Evolutionary conservation across 2,329 filamentous ascomycete genomes (phyloP).

Genomic region (Sporothrix pallida): DNA sequence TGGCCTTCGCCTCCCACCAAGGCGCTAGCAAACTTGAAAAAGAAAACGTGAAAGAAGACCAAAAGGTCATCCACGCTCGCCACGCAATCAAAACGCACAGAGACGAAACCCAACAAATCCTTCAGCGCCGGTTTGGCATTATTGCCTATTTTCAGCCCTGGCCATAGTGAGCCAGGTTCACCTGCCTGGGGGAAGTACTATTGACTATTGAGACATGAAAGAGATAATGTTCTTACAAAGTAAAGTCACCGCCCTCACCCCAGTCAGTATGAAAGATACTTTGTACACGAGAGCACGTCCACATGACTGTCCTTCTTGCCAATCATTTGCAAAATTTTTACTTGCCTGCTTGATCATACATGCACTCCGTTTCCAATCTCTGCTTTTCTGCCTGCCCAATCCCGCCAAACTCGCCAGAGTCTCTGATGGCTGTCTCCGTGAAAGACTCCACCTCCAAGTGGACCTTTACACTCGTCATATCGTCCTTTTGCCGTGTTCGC

Average conservation of each 20-base stretch:
- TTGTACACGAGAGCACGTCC: slow-evolving; percentile 24
- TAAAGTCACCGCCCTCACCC: neutral
- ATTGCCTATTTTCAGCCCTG: slow-evolving; percentile 14
- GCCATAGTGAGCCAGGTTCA: neutral
- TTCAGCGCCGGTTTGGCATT: neutral
- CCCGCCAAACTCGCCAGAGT: neutral
- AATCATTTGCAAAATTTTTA: neutral
- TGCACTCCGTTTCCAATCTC: neutral
- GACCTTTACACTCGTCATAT: neutral
- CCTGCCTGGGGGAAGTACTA: neutral
- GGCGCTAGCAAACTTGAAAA: slow-evolving; percentile 11
- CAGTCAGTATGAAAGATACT: slow-evolving; percentile 20
- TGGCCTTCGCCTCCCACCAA: slow-evolving; percentile 1
- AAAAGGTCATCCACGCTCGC: neutral
- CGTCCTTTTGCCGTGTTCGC: slow-evolving; percentile 5
- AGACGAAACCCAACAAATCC: slow-evolving; percentile 11
- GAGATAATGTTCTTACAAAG: slow-evolving; percentile 6
- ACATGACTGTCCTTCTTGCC: neutral
- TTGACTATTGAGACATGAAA: neutral
- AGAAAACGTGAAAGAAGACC: neutral
- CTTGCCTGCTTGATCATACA: neutral
- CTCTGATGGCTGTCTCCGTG: neutral
- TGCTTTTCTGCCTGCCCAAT: neutral
- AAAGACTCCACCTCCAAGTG: neutral
- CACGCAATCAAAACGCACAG: slow-evolving; percentile 3